Base-by-base conservation (phyloP, 2,329 filamentous ascomycete genomes). In the Fusarium gaditjirri region DNA sequence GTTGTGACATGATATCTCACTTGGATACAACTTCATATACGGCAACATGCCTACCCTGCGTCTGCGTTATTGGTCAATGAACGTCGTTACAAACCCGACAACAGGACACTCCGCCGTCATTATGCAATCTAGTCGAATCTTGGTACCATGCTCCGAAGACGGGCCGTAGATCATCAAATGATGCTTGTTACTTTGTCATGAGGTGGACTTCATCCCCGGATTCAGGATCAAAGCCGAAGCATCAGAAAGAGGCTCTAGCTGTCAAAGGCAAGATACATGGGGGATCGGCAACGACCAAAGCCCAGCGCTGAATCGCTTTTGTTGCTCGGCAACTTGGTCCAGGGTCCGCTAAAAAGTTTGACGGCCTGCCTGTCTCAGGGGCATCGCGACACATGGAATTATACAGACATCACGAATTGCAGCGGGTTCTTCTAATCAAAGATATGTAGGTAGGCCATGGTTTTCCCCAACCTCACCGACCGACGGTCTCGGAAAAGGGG, bases 401-500 rank as follows among this genome's bases (percentile, higher is more conserved):
- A 27, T n/a, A 58, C 41, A 41, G 8, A 55, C 50, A 44, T 46
- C 36, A 70, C 47, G 29, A 29, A 42, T n/a, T 60, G 44, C n/a
- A 35, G 29, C 25, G 29, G 17, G 27, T 49, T 49, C 38, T 36
- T 53, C n/a, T 54, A 49, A 21, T 47, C 36, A 31, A 25, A 60
- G 63, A 74, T 56, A 91, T 94, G 90, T 93, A 90, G 90, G 87
- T 86, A 83, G 47, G 74, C 88, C 89, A 95, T 95, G 93, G 92
- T 95, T 95, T 89, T 91, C 93, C 92, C 91, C 89, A 92, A 91
- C 93, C 89, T 95, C 93, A 97, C 85, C 76, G 89, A 90, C 92
- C 93, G 86, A 97, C 91, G 93, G 92, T 89, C 93, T 96, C 88
- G 90, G 93, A 89, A 90, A 94, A 94, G 88, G 90, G 93, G 91